Conservation (phyloP, 306 rosid genomes). For the Gastrolobium bilobum region DNA sequence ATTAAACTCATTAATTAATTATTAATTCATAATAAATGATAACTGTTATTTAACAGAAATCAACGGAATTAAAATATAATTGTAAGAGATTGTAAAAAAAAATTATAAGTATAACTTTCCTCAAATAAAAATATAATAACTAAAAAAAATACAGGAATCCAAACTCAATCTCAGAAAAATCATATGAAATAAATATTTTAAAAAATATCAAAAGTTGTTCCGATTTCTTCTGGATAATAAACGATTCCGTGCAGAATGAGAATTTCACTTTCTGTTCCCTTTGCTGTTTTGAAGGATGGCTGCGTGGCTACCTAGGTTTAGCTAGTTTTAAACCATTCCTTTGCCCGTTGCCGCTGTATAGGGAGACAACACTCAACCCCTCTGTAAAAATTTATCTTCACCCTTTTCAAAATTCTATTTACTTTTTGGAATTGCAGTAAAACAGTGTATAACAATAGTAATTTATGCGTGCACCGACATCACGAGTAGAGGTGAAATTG, state of each 20-base stretch:
- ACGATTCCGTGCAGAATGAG: constrained; percentile 42
- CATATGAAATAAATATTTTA: neutral
- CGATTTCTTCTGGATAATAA: constrained; percentile 28
- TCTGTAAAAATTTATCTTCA: neutral
- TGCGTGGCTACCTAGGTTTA: constrained; percentile 23
- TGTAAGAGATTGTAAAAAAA: too few species aligned
- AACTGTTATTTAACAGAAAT: too few species aligned
- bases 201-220: neutral
- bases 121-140: too few species aligned
- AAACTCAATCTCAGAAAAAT: neutral
- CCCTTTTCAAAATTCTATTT: neutral
- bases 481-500: too few species aligned
- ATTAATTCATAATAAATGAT: too few species aligned
- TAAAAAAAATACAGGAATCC: neutral
- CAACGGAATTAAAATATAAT: too few species aligned
- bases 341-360: constrained; percentile 32
- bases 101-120: too few species aligned
- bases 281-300: constrained; percentile 7
- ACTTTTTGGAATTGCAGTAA: neutral
- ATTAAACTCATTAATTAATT: too few species aligned
- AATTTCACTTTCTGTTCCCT: constrained; percentile 14
- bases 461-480: too few species aligned
- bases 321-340: constrained; percentile 39
- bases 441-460: too few species aligned
- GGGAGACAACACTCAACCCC: constrained; percentile 59